Conservation (phyloP, 2,329 filamentous ascomycete genomes). For the Colletotrichum sp. region DNA sequence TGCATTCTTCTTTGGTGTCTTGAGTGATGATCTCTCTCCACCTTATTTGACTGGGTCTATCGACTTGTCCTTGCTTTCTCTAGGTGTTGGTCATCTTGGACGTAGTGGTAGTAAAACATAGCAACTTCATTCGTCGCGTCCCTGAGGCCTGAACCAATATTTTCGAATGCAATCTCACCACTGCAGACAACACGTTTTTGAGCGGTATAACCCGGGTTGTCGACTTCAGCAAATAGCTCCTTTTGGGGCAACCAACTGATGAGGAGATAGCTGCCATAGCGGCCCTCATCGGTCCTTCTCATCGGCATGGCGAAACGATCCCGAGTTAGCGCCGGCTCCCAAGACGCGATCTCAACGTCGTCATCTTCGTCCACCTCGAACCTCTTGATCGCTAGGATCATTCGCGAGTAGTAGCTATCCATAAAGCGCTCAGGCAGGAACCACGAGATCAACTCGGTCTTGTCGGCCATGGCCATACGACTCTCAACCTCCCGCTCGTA, state of each 20-base stretch:
- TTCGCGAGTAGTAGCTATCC: neutral
- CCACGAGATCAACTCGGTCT: neutral
- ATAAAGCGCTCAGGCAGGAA: neutral
- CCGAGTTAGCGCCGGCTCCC: neutral
- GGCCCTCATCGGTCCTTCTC: neutral
- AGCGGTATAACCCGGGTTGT: neutral
- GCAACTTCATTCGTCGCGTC: neutral
- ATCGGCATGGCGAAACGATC: neutral
- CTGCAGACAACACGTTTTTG: neutral
- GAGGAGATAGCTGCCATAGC: neutral
- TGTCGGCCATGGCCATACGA: neutral
- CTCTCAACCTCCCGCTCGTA: neutral
- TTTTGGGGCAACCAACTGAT: neutral
- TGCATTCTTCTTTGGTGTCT: accelerated
- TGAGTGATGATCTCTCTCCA: too few relatives aligned
- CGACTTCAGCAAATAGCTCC: neutral
- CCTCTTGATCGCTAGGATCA: neutral
- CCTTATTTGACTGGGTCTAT: accelerated
- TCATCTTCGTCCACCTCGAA: neutral
- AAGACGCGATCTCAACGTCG: neutral
- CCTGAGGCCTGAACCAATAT: neutral
- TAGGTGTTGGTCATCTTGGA: neutral
- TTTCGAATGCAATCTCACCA: neutral
- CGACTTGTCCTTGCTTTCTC: accelerated
- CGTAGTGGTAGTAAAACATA: neutral